Percentiles rank a stretch among this genome's conserved stretches.
Conservation (phyloP, 345 rosid genomes). For the Firmiana major region DNA sequence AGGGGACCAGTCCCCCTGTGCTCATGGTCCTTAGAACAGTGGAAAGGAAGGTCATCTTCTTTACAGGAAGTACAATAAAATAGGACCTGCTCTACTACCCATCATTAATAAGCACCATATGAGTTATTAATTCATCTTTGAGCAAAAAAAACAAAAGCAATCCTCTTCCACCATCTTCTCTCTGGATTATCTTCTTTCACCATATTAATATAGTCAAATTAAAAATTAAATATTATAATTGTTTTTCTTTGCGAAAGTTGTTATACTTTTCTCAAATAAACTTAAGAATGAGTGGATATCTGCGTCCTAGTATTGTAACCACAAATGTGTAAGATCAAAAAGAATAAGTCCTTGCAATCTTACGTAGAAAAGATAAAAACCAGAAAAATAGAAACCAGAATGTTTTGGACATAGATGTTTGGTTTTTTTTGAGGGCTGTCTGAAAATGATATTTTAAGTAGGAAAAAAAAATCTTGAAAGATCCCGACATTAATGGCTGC, state of each 20-base stretch:
- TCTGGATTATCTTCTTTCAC: background rate
- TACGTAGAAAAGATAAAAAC: background rate
- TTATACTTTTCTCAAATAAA: background rate
- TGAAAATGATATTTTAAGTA: constrained; percentile 6
- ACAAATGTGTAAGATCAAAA: background rate
- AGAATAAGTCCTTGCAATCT: background rate
- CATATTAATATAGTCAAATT: background rate
- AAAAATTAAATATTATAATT: background rate
- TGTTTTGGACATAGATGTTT: background rate
- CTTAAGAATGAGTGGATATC: background rate
- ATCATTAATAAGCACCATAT: background rate
- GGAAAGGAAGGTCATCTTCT: background rate
- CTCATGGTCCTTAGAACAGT: constrained; percentile 19
- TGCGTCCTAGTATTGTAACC: background rate
- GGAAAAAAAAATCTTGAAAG: background rate
- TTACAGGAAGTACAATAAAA: background rate
- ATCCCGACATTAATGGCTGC: background rate
- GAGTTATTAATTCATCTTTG: background rate
- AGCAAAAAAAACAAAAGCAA: background rate
- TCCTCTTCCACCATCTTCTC: background rate
- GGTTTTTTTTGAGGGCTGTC: background rate
- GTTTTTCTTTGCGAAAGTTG: too few relatives aligned
- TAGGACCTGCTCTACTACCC: background rate
- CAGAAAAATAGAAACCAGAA: background rate
- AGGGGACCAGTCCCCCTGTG: constrained; percentile 32